Percentiles rank a stretch among this genome's conserved stretches.
Evolutionary conservation across 345 rosid genomes (phyloP).

Genomic region (Capsella bursapastoris): DNA sequence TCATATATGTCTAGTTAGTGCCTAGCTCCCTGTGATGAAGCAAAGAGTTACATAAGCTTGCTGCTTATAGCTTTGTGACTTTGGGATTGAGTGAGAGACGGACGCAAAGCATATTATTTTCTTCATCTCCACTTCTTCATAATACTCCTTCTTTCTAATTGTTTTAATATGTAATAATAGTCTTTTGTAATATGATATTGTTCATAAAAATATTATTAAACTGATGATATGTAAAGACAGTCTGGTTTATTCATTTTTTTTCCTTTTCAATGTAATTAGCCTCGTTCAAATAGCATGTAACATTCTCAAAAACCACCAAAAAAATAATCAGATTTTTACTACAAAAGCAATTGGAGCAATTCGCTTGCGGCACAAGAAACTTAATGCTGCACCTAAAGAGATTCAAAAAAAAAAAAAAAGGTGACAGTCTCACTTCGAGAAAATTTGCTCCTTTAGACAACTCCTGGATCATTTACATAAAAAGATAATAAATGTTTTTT

Average conservation of each 20-base stretch:
- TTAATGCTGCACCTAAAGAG: background rate
- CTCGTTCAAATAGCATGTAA: too few species aligned
- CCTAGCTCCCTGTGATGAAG: constrained; percentile 8
- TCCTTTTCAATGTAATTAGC: too few species aligned
- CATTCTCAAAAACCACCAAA: too few species aligned
- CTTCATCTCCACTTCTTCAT: constrained; percentile 77
- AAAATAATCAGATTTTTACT: too few species aligned
- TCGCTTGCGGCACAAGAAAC: constrained; percentile 32
- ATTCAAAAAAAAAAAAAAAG: background rate
- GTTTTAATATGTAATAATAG: background rate
- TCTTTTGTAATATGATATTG: background rate
- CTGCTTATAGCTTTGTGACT: constrained; percentile 36
- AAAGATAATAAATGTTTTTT: background rate
- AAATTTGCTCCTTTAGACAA: background rate
- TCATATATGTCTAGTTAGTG: constrained; percentile 28
- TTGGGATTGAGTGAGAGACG: constrained; percentile 24
- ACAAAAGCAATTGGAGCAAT: background rate
- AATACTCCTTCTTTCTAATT: constrained; percentile 19
- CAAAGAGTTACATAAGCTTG: constrained; percentile 33
- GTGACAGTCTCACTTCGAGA: background rate
- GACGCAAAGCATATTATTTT: constrained; percentile 49
- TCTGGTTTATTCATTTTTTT: too few species aligned
- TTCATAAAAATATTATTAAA: background rate
- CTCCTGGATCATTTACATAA: constrained; percentile 32
- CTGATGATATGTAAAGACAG: too few species aligned